A percentile compares a stretch with the other conserved stretches of the same genome.
Evolutionary conservation across 1,139 yeast species (phyloP).

Genomic region (Suhomyces choctaworum): DNA sequence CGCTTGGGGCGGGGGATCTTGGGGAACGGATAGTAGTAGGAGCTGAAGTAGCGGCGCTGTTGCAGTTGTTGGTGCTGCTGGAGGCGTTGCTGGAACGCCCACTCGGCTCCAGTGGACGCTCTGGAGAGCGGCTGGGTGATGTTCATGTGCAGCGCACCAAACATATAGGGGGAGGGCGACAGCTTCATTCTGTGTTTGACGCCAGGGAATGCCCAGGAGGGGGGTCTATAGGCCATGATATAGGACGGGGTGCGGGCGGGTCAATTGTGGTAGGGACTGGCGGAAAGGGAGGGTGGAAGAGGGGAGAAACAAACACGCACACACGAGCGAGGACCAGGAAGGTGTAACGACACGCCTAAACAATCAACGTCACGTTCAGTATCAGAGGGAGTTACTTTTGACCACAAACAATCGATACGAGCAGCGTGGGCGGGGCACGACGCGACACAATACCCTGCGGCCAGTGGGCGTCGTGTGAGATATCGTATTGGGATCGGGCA

Average conservation of each 20-base stretch:
- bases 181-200: conserved; percentile 17
- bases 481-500: not conserved
- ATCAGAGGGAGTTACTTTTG: not conserved
- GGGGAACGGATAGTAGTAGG: conserved; percentile 52
- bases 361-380: conserved; percentile 4
- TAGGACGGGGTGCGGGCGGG: too few species aligned
- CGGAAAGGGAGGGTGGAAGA: too few species aligned
- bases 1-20: conserved; percentile 66
- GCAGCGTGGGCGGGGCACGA: conserved; percentile 1
- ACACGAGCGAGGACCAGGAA: conserved; percentile 1
- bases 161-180: conserved; percentile 14
- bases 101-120: conserved; percentile 42
- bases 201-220: conserved; percentile 13
- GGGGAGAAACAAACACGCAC: too few species aligned
- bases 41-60: conserved; percentile 24
- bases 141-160: conserved; percentile 29
- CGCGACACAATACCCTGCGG: not conserved
- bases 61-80: conserved; percentile 19
- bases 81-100: conserved; percentile 17
- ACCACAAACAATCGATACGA: conserved; percentile 3
- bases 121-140: conserved; percentile 47
- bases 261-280: too few species aligned
- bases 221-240: conserved; percentile 17
- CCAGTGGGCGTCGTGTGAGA: conserved; percentile 2
- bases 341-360: conserved; percentile 3